Evolutionary conservation across 352 stramenopile genomes (phyloP).

Genomic region (Phytophthora palmivora): DNA sequence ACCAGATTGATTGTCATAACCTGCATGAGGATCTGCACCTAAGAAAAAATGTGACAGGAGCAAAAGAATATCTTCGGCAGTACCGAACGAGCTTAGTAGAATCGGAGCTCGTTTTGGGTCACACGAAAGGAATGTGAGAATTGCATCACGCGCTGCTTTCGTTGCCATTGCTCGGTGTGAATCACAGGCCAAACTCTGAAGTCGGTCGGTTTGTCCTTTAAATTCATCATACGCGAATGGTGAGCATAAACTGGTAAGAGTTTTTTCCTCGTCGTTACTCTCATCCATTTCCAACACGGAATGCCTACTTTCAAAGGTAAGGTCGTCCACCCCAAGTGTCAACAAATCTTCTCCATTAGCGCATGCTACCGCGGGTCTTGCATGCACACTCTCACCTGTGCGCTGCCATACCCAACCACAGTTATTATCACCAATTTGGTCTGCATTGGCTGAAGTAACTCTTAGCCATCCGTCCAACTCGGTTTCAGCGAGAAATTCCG

Average conservation of each 20-base stretch:
- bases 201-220: slow-evolving; percentile 63
- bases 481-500: slow-evolving; percentile 27
- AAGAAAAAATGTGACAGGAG: slow-evolving; percentile 55
- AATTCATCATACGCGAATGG: slow-evolving; percentile 71
- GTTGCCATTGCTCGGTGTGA: slow-evolving; percentile 63
- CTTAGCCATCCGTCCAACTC: slow-evolving; percentile 44
- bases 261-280: slow-evolving; percentile 63
- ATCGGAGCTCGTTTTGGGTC: slow-evolving; percentile 14
- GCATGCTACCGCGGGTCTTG: slow-evolving; percentile 16
- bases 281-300: slow-evolving; percentile 65
- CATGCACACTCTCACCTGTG: slow-evolving; percentile 47
- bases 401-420: slow-evolving; percentile 56
- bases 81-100: slow-evolving; percentile 44
- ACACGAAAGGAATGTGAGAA: slow-evolving; percentile 48
- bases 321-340: slow-evolving; percentile 68
- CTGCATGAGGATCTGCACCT: slow-evolving; percentile 20
- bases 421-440: slow-evolving; percentile 3
- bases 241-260: slow-evolving; percentile 62
- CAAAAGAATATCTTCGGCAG: slow-evolving; percentile 46
- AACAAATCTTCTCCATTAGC: slow-evolving; percentile 62
- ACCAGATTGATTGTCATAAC: slow-evolving; percentile 31
- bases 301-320: slow-evolving; percentile 35
- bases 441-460: slow-evolving; percentile 14
- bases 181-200: slow-evolving; percentile 73
- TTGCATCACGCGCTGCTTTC: slow-evolving; percentile 56